These are phyloP conservation scores for Aurifilum marmelostoma DNA, from an alignment of 2,329 filamentous ascomycete species.

Conservation along the genomic window DNA sequence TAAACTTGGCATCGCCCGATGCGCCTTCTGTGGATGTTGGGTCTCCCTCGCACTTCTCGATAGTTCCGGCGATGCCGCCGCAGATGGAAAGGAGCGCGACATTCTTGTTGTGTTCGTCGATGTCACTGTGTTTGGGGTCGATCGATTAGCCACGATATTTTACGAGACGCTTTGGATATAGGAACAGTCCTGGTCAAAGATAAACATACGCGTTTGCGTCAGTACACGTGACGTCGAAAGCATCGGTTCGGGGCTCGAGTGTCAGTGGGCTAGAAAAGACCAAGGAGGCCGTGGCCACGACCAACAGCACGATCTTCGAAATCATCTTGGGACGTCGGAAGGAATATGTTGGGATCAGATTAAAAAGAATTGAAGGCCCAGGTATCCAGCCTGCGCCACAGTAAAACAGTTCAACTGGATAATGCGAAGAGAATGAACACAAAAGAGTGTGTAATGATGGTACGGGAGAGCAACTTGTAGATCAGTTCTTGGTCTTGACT, in stretches of 20 bases:
- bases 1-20: conserved; percentile 53
- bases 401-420: background rate
- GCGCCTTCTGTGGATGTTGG: conserved; percentile 48
- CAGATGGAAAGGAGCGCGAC: conserved; percentile 65
- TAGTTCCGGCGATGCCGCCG: conserved; percentile 53
- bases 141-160: background rate
- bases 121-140: conserved; percentile 37
- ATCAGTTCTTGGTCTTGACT: background rate
- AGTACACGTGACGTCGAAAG: conserved; percentile 18
- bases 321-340: background rate
- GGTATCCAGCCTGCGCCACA: background rate
- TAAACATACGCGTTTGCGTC: conserved; percentile 18
- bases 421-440: background rate
- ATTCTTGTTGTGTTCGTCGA: conserved; percentile 57
- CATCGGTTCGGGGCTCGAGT: conserved; percentile 13
- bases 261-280: conserved; percentile 16
- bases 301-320: background rate
- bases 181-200: too few species aligned
- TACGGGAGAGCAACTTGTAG: background rate
- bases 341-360: too few species aligned
- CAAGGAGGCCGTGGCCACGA: background rate
- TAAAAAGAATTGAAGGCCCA: background rate
- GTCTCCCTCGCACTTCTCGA: conserved; percentile 49
- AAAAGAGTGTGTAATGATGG: background rate
- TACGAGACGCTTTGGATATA: background rate